A percentile compares a stretch with the other conserved stretches of the same genome.
Conservation (phyloP, 2,329 filamentous ascomycete genomes). For the Paecilomyces formosus region DNA sequence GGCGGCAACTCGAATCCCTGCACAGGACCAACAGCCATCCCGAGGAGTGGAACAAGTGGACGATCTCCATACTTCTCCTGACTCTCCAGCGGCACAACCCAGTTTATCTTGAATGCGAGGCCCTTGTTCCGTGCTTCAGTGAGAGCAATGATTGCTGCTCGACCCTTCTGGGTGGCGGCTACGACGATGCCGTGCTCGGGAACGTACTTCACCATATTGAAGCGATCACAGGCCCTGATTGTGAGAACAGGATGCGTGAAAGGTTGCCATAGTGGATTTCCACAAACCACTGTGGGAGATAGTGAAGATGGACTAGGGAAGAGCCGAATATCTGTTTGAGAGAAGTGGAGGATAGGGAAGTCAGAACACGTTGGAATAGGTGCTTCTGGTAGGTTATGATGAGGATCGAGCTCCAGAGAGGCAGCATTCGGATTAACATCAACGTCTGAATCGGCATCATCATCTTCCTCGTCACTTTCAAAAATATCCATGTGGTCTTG, state of each 20-base stretch:
- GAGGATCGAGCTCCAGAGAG: conserved; percentile 3
- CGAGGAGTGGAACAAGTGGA: conserved; percentile 42
- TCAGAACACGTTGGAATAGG: conserved; percentile 15
- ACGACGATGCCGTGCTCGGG: conserved; percentile 53
- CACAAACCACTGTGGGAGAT: conserved; percentile 23
- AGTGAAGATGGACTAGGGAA: conserved; percentile 24
- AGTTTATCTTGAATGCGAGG: conserved; percentile 48
- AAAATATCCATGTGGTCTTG: background rate
- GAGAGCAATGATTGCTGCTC: conserved; percentile 47
- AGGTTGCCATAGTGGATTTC: conserved; percentile 20
- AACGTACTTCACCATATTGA: conserved; percentile 53
- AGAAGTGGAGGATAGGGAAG: conserved; percentile 37
- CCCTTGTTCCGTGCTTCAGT: conserved; percentile 31
- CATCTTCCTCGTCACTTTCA: conserved; percentile 10
- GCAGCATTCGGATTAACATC: conserved; percentile 2
- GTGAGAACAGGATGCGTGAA: conserved; percentile 16
- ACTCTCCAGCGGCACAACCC: conserved; percentile 45
- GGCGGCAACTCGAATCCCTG: conserved; percentile 40
- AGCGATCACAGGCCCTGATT: conserved; percentile 36
- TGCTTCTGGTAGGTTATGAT: background rate
- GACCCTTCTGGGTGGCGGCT: conserved; percentile 50
- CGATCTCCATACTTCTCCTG: conserved; percentile 41
- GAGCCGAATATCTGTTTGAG: conserved; percentile 30
- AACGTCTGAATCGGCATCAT: conserved; percentile 5
- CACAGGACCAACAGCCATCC: conserved; percentile 50